These are phyloP conservation scores for Staphylotrichum longicolle DNA, from an alignment of 495 filamentous ascomycete genomes.

Conservation along the genomic window DNA sequence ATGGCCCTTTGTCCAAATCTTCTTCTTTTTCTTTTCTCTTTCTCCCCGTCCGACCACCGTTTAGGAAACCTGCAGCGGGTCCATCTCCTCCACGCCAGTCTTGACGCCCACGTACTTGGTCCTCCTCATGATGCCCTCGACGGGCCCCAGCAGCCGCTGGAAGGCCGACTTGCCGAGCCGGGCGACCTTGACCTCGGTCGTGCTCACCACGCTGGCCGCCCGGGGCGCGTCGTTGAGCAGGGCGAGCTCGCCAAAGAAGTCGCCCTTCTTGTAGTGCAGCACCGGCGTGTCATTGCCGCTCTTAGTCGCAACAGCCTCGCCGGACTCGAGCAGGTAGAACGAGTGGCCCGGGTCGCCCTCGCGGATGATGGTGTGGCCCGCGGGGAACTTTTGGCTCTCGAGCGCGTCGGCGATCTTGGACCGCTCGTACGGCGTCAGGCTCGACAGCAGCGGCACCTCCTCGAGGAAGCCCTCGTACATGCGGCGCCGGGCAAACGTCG, in stretches of 20 bases:
- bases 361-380: slow-evolving; percentile 78
- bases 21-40: background rate
- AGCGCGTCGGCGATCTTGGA: slow-evolving; percentile 96
- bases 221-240: slow-evolving; percentile 89
- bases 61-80: slow-evolving; percentile 45
- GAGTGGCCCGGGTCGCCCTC: slow-evolving; percentile 90
- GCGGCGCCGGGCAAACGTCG: slow-evolving; percentile 88
- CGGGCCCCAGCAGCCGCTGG: slow-evolving; percentile 86
- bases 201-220: slow-evolving; percentile 82
- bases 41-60: background rate
- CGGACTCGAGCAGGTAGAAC: slow-evolving; percentile 88
- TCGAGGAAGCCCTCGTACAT: slow-evolving; percentile 99
- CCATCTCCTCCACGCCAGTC: slow-evolving; percentile 52
- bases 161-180: slow-evolving; percentile 91
- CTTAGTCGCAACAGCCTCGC: slow-evolving; percentile 85
- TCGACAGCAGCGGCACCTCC: slow-evolving; percentile 84
- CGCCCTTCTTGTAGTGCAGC: slow-evolving; percentile 80
- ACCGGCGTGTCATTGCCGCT: slow-evolving; percentile 60
- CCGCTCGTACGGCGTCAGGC: slow-evolving; percentile 84
- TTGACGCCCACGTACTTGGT: slow-evolving; percentile 56
- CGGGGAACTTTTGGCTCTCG: slow-evolving; percentile 80
- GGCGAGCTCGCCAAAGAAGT: slow-evolving; percentile 95
- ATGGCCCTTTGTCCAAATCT: background rate
- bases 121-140: slow-evolving; percentile 91
- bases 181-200: slow-evolving; percentile 89